A percentile compares a stretch with the other conserved stretches of the same genome.
Conservation (phyloP, 768 basidiomycete genomes). For the Phylloporus sp. region DNA sequence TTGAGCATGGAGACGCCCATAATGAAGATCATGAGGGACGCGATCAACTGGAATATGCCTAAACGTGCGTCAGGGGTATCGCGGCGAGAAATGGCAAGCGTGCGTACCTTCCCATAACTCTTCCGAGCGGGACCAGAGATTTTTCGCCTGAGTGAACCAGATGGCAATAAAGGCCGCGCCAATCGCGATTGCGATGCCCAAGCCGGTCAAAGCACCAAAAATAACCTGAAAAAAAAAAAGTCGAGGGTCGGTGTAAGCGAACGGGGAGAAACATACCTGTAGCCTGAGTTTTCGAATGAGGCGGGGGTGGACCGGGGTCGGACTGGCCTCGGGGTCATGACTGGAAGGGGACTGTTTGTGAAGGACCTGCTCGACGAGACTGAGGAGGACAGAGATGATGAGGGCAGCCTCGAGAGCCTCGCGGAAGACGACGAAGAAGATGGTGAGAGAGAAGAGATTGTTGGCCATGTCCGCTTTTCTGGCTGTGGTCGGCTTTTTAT, state of each 20-base stretch:
- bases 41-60: constrained; percentile 70
- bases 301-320: constrained; percentile 33
- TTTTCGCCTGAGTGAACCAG: constrained; percentile 86
- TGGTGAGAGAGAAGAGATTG: constrained; percentile 81
- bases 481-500: neutral
- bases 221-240: constrained; percentile 51
- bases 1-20: constrained; percentile 96
- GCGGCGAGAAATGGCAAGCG: neutral
- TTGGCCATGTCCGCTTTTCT: constrained; percentile 1
- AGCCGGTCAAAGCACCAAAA: constrained; percentile 64
- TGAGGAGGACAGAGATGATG: constrained; percentile 87
- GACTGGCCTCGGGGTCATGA: constrained; percentile 21
- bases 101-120: constrained; percentile 83
- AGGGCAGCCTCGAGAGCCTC: constrained; percentile 91
- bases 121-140: constrained; percentile 84
- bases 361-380: constrained; percentile 85
- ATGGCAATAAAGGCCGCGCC: constrained; percentile 91
- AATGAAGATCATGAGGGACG: constrained; percentile 77
- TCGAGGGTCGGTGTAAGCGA: neutral
- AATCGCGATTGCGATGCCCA: constrained; percentile 75
- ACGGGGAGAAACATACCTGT: constrained; percentile 39
- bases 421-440: constrained; percentile 95
- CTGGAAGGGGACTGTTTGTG: constrained; percentile 23
- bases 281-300: constrained; percentile 65
- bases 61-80: neutral